Evolutionary conservation across 2,329 filamentous ascomycete species (phyloP).

Genomic region (Lomentospora prolificans): DNA sequence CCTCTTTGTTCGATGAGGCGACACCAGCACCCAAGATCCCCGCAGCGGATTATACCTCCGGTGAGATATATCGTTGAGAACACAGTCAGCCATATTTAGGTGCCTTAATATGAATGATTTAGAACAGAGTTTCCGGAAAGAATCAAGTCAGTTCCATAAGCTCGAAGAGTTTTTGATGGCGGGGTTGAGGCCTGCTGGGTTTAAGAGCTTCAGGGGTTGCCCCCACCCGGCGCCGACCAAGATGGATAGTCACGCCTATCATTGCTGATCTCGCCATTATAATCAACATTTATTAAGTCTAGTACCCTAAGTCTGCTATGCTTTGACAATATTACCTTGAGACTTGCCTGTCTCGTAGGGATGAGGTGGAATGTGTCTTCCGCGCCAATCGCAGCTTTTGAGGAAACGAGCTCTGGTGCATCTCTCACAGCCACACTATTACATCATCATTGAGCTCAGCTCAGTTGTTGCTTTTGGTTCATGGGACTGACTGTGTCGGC

Average conservation of each 20-base stretch:
- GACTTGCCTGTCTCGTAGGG: too few relatives aligned
- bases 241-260: too few relatives aligned
- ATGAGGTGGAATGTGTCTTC: neutral
- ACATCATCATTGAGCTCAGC: neutral
- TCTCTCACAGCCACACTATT: neutral
- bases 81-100: slow-evolving; percentile 55
- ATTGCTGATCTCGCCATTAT: too few relatives aligned
- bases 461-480: too few relatives aligned
- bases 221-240: too few relatives aligned
- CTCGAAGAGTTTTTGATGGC: too few relatives aligned
- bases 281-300: too few relatives aligned
- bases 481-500: too few relatives aligned
- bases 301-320: neutral
- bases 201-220: too few relatives aligned
- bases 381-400: neutral
- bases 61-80: slow-evolving; percentile 94
- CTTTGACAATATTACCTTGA: neutral
- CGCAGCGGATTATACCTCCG: slow-evolving; percentile 86
- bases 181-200: too few relatives aligned
- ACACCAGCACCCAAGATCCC: slow-evolving; percentile 87
- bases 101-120: neutral
- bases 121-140: too few relatives aligned
- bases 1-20: slow-evolving; percentile 89
- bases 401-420: neutral
- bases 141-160: too few relatives aligned